phyloP scores from a whole-genome alignment of 2,329 filamentous ascomycete genomes.

The Aspergillus uvarum region DNA sequence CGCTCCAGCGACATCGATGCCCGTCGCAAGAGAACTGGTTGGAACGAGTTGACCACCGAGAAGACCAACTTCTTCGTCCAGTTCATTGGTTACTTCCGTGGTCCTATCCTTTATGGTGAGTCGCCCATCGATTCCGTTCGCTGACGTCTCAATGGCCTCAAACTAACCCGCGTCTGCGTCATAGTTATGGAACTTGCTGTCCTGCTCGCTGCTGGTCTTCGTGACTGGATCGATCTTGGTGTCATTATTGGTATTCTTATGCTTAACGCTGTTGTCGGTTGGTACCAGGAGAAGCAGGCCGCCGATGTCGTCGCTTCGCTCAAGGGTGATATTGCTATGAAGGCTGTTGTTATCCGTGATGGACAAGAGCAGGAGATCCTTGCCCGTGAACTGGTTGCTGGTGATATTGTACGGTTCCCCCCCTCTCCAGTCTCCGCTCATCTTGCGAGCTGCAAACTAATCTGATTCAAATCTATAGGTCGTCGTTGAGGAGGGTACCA shows the following conservation, averaged over 20 bases:
- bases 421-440: neutral
- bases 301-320: conserved; percentile 72
- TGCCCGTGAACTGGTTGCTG: conserved; percentile 70
- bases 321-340: conserved; percentile 78
- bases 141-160: neutral
- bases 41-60: conserved; percentile 70
- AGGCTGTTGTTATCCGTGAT: conserved; percentile 66
- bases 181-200: conserved; percentile 72
- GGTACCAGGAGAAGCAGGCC: conserved; percentile 79
- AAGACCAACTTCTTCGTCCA: conserved; percentile 74
- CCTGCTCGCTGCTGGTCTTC: conserved; percentile 69
- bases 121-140: conserved; percentile 10
- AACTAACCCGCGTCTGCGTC: neutral
- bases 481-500: conserved; percentile 69
- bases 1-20: conserved; percentile 58
- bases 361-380: conserved; percentile 68
- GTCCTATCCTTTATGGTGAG: conserved; percentile 75
- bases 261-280: conserved; percentile 74
- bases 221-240: conserved; percentile 75
- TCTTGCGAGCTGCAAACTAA: conserved; percentile 1
- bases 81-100: conserved; percentile 73
- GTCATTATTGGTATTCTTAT: conserved; percentile 74
- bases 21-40: conserved; percentile 66
- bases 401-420: conserved; percentile 63
- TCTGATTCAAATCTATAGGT: conserved; percentile 44